phyloP scores from a whole-genome alignment of 129 eudicot species.

The Artemisia argyi region DNA sequence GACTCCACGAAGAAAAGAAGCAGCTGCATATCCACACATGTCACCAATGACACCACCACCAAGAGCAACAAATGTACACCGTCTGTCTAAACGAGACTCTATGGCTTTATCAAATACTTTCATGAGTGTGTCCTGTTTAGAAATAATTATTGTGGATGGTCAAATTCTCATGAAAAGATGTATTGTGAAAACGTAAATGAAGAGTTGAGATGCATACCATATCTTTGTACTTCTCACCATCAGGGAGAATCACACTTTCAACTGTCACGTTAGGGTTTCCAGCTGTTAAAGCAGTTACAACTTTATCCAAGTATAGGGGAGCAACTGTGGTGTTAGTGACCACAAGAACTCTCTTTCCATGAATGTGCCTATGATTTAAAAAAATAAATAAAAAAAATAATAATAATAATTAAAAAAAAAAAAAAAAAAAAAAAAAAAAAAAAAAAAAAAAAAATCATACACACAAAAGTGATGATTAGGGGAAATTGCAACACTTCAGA shows the following conservation, averaged over 20 bases:
- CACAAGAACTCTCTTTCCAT: constrained; percentile 92
- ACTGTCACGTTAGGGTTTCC: constrained; percentile 84
- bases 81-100: constrained; percentile 81
- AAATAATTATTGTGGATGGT: not conserved
- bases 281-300: constrained; percentile 67
- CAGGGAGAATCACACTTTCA: constrained; percentile 88
- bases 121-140: constrained; percentile 76
- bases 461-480: too few species aligned
- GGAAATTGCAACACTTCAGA: too few species aligned
- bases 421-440: too few species aligned
- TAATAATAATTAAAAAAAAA: too few species aligned
- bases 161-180: not conserved
- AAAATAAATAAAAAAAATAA: too few species aligned
- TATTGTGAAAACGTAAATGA: not conserved
- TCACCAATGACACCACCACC: constrained; percentile 99
- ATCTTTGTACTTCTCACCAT: constrained; percentile 90
- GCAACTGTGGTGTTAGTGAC: constrained; percentile 94
- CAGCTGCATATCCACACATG: constrained; percentile 99
- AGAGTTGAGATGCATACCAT: constrained; percentile 57
- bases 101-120: constrained; percentile 96
- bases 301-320: constrained; percentile 91
- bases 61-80: constrained; percentile 96
- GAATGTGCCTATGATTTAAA: constrained; percentile 76
- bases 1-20: constrained; percentile 92
- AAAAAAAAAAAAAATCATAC: not conserved